Conservation (phyloP, 805 yeast genomes). For the Sugiyamaella smithiae region DNA sequence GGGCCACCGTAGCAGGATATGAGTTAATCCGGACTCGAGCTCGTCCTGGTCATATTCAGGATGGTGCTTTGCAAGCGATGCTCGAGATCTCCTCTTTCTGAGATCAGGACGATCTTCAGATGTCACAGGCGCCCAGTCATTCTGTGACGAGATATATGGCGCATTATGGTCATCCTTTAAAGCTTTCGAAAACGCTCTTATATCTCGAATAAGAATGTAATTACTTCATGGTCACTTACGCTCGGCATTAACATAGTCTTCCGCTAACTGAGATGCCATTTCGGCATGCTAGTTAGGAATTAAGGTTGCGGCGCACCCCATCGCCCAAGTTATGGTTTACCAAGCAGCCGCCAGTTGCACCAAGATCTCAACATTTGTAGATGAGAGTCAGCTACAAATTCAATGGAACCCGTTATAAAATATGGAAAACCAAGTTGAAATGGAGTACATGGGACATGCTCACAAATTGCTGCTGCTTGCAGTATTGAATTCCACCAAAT, state of each 20-base stretch:
- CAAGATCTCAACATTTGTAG: no score
- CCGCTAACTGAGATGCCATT: constrained; percentile 12
- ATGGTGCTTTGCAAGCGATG: neutral
- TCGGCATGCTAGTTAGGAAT: neutral
- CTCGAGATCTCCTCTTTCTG: neutral
- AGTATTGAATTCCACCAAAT: no score
- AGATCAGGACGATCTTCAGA: neutral
- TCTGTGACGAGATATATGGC: constrained; percentile 38
- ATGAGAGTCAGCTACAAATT: no score
- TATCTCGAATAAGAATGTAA: constrained; percentile 24
- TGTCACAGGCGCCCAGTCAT: constrained; percentile 47
- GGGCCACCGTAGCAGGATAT: constrained; percentile 62
- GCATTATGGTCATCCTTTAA: constrained; percentile 35
- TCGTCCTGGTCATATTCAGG: constrained; percentile 10
- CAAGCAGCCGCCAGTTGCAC: no score
- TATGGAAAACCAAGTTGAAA: no score
- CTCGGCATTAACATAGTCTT: constrained; percentile 17
- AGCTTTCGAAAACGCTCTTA: constrained; percentile 40
- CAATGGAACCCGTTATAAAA: no score
- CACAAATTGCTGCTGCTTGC: no score
- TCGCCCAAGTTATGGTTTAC: no score
- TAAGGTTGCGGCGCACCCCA: no score
- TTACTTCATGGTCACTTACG: constrained; percentile 11
- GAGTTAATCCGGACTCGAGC: constrained; percentile 38
- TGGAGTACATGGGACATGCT: no score